Evolutionary conservation across 176 grass and related monocot genomes (phyloP), one percentile per base, ranked within the genome.

Genomic region (Alloteropsis semialata): DNA sequence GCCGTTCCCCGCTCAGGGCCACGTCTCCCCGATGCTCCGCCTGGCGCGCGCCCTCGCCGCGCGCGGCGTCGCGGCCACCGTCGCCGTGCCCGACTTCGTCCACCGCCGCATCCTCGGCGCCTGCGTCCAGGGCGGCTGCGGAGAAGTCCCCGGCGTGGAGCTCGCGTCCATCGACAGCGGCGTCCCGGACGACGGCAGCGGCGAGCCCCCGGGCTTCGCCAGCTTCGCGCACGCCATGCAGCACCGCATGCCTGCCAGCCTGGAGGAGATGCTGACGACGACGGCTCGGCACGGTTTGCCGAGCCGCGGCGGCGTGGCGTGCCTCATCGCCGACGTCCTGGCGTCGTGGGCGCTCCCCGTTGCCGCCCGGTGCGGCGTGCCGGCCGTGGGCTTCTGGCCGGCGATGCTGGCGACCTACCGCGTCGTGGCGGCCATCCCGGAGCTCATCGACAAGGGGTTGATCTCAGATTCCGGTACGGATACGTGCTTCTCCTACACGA

Each of bases 1-100:
- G 13, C 83, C 92, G 12, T 54, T 98, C 85, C 92, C 95, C 4
- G 88, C 92, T 10, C 92, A 94, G 62, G 92, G 92, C 61, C 92
- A 94, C 33, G 53, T 94, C 70, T 89, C 83, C 8, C 92, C 92
- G 12, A 89, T 94, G 89, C 71, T 94, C 3, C 82, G 84, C 80
- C 70, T 94, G 33, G 89, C 92, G 4, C 84, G 60, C 18, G 78
- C 65, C 29, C 72, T 94, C 55, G 69, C 63, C 45, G 84, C 48
- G 56, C 80, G 42, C 32, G 84, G 89, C 61, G 86, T 94, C 50
- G 65, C 65, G 12, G 37, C 84, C 29, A 89, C 76, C 42, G 41
- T 94, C 39, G 92, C 80, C 30, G 27, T 85, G 32, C 89, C 92
- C 39, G 92, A 89, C 71, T 94, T 84, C 72, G 77, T 94, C 59